Conservation (phyloP, 176 grass and related monocot genomes). For the Musa troglodytarum region DNA sequence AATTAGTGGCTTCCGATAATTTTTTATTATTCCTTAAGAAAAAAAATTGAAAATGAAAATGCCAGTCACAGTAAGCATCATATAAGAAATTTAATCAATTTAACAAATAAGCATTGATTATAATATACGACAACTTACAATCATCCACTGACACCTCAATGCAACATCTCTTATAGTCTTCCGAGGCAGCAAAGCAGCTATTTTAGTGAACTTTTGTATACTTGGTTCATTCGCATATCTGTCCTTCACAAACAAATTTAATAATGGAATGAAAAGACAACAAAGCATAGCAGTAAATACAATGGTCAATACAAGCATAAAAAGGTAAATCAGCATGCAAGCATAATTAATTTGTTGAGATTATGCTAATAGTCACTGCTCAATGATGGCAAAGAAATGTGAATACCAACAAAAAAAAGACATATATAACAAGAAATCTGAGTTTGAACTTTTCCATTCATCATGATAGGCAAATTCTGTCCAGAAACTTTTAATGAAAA, state of each 20-base stretch:
- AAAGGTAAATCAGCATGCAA: too few species aligned
- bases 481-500: background rate
- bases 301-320: background rate
- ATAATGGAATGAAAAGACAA: background rate
- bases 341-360: too few species aligned
- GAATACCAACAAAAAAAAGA: background rate
- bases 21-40: background rate
- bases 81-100: background rate
- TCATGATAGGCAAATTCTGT: background rate
- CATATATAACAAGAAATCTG: background rate
- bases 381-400: too few species aligned
- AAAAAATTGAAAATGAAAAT: background rate
- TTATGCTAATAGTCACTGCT: too few species aligned
- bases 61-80: background rate
- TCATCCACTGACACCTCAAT: constrained; percentile 40
- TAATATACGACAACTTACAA: constrained; percentile 6
- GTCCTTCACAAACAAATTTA: background rate
- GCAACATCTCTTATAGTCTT: constrained; percentile 48
- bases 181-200: constrained; percentile 24
- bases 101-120: background rate
- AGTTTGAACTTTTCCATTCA: background rate
- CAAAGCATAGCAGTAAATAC: background rate
- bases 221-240: constrained; percentile 30
- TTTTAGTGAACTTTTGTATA: constrained; percentile 28
- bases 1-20: background rate